Base-by-base conservation (phyloP, 805 yeast species). In the Kazachstania africana region DNA sequence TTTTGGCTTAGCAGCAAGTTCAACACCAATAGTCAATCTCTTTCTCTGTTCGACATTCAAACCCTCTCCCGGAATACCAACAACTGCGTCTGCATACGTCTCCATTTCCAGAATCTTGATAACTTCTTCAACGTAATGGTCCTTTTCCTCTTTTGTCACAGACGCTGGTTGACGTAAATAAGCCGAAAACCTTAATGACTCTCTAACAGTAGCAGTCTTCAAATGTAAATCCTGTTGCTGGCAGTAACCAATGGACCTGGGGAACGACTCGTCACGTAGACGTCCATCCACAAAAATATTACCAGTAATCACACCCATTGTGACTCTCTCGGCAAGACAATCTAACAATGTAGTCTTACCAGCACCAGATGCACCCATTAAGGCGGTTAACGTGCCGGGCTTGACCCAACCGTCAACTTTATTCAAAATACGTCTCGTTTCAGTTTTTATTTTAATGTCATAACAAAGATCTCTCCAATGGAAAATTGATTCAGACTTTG, bases 331-430 rank as follows among this genome's bases (percentile, higher is more conserved):
- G 22, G 83, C 78, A 44, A 78, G 62, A 45, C 76, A 75, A 59
- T 78, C 79, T 42, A 78, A 60, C 36, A 78, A 60, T 5, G 85
- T 78, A n/a, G 87, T 78, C 50, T 78, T 78, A 65, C 87, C 87
- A 36, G 87, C 85, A 59, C 85, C 85, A 25, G 84, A 74, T 12
- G 78, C 75, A 44, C 84, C 82, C 79, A 74, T 73, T 31, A 75
- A 56, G 4, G 91, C 91, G 32, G 88, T 80, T 48, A 80, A 59
- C 28, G 84, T 78, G 41, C 87, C 87, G 8, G 87, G 87, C 48
- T 77, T 76, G 26, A 79, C 85, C 80, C 82, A 79, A 30, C 88
- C 91, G 49, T 77, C 82, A 35, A 80, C 81, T 38, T 70, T 66
- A 38, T 65, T 62, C 48, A 79, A 57, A 38, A 79, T 69, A 37